Evolutionary conservation across 2,329 filamentous ascomycete species (phyloP), one percentile per base, ranked within the genome.

Genomic region (Aspergillus awamori): DNA sequence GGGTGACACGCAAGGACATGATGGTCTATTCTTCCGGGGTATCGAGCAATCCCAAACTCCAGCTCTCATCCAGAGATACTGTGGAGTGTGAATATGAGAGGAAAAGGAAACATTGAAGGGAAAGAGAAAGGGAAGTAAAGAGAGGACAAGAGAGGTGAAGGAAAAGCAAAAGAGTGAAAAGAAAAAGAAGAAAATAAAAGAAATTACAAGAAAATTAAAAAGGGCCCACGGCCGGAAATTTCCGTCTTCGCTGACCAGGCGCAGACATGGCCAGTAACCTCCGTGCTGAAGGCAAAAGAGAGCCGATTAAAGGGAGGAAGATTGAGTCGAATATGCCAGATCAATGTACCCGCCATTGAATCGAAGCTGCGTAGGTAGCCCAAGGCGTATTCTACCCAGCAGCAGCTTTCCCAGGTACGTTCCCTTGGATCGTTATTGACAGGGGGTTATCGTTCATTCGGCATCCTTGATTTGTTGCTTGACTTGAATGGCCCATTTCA

Each of bases 401-500:
- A 20, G 22, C 13, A 45, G 41, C 13, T 45, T 45, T 26, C 53
- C 48, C 24, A 26, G 11, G 24, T 36, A 30, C 43, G 28, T 58
- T 47, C 26, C 30, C 36, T 55, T 49, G 53, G 15, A 48, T 33
- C 28, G 39, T 52, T 38, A 41, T 43, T 57, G 15, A 13, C 56
- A 22, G 17, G 26, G 8, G n/a, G 41, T 15, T 15, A 3, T 43
- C 6, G 30, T 49, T 65, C 67, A 74, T 53, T 71, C 66, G 48
- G 70, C 63, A 47, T 67, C 70, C 57, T 68, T 70, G 57, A 77
- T 67, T 54, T 76, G 67, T 11, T 65, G 65, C 36, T 79, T 76
- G 57, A 82, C 69, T 38, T 76, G 79, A 54, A 82, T 77, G n/a
- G 76, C 76, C 79, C 81, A 82, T 65, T 74, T 80, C 81, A 83